phyloP scores from a whole-genome alignment of 2,329 filamentous ascomycete species.

The Microsporum audouinii region DNA sequence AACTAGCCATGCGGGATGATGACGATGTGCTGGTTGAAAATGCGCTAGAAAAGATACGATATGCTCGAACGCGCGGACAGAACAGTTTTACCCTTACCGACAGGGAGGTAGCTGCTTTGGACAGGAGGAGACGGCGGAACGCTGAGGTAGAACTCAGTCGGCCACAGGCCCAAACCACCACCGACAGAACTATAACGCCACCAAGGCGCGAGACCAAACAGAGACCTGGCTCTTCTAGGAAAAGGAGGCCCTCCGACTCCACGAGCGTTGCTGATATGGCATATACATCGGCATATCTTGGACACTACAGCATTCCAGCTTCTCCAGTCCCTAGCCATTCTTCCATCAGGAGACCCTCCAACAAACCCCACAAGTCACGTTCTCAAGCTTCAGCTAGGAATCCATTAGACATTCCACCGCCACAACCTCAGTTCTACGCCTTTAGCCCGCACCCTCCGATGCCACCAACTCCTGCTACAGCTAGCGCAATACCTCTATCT shows the following conservation, averaged over 20 bases:
- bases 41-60: slow-evolving; percentile 67
- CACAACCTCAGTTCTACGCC: slow-evolving; percentile 24
- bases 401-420: slow-evolving; percentile 26
- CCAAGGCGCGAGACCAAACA: background rate
- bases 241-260: background rate
- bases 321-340: background rate
- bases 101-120: slow-evolving; percentile 69
- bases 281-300: slow-evolving; percentile 24
- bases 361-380: slow-evolving; percentile 27
- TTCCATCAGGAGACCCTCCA: slow-evolving; percentile 15
- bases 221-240: background rate
- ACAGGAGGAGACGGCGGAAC: slow-evolving; percentile 52
- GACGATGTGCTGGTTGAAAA: slow-evolving; percentile 67
- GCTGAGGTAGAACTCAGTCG: background rate
- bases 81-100: slow-evolving; percentile 68
- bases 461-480: slow-evolving; percentile 27
- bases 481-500: slow-evolving; percentile 12
- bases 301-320: slow-evolving; percentile 27
- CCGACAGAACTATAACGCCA: background rate
- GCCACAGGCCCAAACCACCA: background rate
- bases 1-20: slow-evolving; percentile 49
- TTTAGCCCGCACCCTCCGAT: slow-evolving; percentile 27
- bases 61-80: slow-evolving; percentile 64
- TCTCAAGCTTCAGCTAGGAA: slow-evolving; percentile 26
- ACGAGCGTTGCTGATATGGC: slow-evolving; percentile 33